Percentiles rank a stretch among this genome's conserved stretches.
These are phyloP conservation scores for Nidula niveotomentosa DNA, from an alignment of 1,284 basidiomycete species.

Conservation along the genomic window DNA sequence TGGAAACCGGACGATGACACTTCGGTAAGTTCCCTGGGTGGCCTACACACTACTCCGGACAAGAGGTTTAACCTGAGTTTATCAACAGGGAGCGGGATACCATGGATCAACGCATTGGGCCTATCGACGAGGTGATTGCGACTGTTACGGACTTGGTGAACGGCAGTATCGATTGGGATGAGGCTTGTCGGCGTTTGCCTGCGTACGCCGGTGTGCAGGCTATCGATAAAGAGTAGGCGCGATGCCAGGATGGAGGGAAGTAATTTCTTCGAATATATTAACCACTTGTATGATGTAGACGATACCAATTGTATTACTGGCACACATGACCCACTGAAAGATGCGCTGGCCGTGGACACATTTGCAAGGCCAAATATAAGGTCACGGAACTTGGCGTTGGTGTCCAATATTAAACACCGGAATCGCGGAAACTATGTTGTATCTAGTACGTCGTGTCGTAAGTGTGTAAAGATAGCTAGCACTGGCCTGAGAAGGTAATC, in stretches of 20 bases:
- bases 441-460: background rate
- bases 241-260: background rate
- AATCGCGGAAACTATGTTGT: background rate
- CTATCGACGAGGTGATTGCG: conserved; percentile 86
- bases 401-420: conserved; percentile 2
- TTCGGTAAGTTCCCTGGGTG: conserved; percentile 56
- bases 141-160: conserved; percentile 79
- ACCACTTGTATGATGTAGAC: background rate
- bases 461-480: background rate
- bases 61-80: conserved; percentile 8
- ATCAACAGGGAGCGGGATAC: conserved; percentile 86
- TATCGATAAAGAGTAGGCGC: conserved; percentile 36
- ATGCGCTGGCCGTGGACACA: too few species aligned
- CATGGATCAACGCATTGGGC: conserved; percentile 91
- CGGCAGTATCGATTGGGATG: conserved; percentile 76
- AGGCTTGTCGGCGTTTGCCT: conserved; percentile 73
- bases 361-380: too few species aligned
- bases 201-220: conserved; percentile 92
- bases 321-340: too few species aligned
- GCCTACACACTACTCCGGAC: conserved; percentile 6
- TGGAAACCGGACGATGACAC: conserved; percentile 86
- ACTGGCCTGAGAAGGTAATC: background rate
- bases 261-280: background rate
- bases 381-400: background rate
- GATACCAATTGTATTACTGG: background rate